Base-by-base conservation (phyloP, 148 eudicot genomes). In the Spergularia marina region DNA sequence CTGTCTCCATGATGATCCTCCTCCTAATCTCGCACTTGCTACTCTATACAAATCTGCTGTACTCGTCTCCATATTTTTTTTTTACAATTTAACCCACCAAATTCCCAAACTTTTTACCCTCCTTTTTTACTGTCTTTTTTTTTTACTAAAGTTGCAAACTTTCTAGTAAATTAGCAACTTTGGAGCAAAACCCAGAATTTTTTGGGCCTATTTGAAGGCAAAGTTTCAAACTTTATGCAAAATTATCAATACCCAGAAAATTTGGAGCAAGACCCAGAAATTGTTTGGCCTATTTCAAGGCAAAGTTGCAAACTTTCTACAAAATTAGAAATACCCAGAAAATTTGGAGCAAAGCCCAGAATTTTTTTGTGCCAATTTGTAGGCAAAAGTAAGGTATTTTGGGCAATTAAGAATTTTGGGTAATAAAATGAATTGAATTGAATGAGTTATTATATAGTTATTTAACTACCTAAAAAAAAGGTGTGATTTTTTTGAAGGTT, bases 1-100 rank as follows among this genome's bases (percentile, higher is more conserved):
- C 18, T 67, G 66, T 61, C 90, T 85, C 94, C 94, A 90, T 52
- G 84, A 84, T 5, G 86, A 82, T 41, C 85, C 84, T 40, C 89
- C 78, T 58, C 89, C 84, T 74, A 87, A 61, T 25, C 94, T 79
- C 16, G 83, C 87, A 79, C 91, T 87, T 65, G 84, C 86, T 15
- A 82, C 89, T 78, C 91, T 83, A 49, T 77, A 84, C 39, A 81
- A 63, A n/a, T 85, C 90, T 34, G 81, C 83, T 58, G 76, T 67
- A 65, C 83, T 82, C 16, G 78, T 70, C 77, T 86, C 88, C 88
- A 88, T 90, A 59, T 25, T 71, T 13, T 39, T 76, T 68, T 9
- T 23, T 23, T 23, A 23, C 25, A 23, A 1, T 23, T 23, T 23
- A 23, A 23, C 25, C 6, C 44, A 44, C 49, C 49, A 44, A 44